phyloP scores from a whole-genome alignment of 2,329 filamentous ascomycete genomes.

The Colletotrichum echinochloae region DNA sequence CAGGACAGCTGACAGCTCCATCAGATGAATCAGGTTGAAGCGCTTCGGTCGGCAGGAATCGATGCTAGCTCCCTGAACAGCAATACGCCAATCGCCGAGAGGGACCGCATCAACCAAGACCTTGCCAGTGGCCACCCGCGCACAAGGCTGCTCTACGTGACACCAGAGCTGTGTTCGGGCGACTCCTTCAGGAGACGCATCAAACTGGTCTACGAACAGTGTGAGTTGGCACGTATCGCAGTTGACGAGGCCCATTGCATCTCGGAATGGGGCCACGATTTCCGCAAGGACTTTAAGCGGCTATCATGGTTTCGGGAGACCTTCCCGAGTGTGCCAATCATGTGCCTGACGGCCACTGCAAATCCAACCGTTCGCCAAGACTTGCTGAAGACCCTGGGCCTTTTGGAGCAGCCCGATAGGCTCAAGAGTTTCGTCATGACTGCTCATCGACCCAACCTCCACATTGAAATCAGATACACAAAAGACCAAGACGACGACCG shows the following conservation, averaged over 20 bases:
- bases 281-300: constrained; percentile 90
- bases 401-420: constrained; percentile 69
- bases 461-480: constrained; percentile 90
- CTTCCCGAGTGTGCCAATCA: constrained; percentile 88
- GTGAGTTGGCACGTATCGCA: constrained; percentile 87
- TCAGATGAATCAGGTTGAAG: constrained; percentile 91
- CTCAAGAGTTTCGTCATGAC: constrained; percentile 85
- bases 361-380: constrained; percentile 85
- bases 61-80: constrained; percentile 89
- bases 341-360: constrained; percentile 92
- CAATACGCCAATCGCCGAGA: constrained; percentile 75
- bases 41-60: constrained; percentile 79
- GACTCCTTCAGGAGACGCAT: constrained; percentile 82
- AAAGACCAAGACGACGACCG: constrained; percentile 79
- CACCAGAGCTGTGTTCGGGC: constrained; percentile 86
- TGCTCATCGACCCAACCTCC: constrained; percentile 85
- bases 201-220: constrained; percentile 79
- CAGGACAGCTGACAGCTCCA: constrained; percentile 21
- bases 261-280: constrained; percentile 98
- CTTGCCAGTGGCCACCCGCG: constrained; percentile 88
- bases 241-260: constrained; percentile 98
- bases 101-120: constrained; percentile 79
- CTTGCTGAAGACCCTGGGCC: constrained; percentile 79
- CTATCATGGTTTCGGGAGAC: constrained; percentile 86
- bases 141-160: constrained; percentile 90